Evolutionary conservation across 305 asterid genomes (phyloP), one percentile per base, ranked within the genome.

Genomic region (Striga hermonthica): DNA sequence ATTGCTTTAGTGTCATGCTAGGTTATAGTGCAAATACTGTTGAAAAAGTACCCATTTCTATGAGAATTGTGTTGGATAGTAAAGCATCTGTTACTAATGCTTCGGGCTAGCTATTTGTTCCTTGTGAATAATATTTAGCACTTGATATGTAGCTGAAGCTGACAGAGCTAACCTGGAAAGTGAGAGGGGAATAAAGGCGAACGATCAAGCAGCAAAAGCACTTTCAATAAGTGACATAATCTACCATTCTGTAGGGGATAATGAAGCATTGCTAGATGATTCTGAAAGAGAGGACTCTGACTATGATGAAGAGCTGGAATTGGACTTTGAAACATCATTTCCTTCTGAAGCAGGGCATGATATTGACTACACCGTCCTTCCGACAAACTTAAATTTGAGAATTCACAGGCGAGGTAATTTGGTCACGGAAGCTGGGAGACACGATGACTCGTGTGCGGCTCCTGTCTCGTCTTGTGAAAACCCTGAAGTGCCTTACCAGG

Each of bases 261-360:
- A 83, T 77, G 97, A 90, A 82, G 80, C 84, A 70, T 81, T 84
- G 55, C 72, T 74, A 58, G 94, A 83, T 65, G 95, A 77, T 65
- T 84, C 80, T 44, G 99, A 81, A 62, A 80, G 88, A 81, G 97
- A 86, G 69, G 97, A 88, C 74, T 90, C 96, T 41, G 97, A 93
- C 67, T 87, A 79, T 67, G 97, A 88, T 44, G 98, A 90, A 62
- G 96, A 82, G 64, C 75, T 84, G 55, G 97, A 91, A 78, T 71
- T 86, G 73, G 96, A 86, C 79, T 85, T 85, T 80, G 98, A 83
- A 74, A 74, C 96, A 61, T 73, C 93, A 72, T 44, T 81, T 61
- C 72, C 94, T 57, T 81, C 83, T 55, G 97, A 84, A 76, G 88
- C 72, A 70, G 84, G 75, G 66, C 85, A 65, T 61, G 93, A 81